Evolutionary conservation across 371 early-diverging fungal species (phyloP), one percentile per base, ranked within the genome.

Genomic region (Mortierella sp.): DNA sequence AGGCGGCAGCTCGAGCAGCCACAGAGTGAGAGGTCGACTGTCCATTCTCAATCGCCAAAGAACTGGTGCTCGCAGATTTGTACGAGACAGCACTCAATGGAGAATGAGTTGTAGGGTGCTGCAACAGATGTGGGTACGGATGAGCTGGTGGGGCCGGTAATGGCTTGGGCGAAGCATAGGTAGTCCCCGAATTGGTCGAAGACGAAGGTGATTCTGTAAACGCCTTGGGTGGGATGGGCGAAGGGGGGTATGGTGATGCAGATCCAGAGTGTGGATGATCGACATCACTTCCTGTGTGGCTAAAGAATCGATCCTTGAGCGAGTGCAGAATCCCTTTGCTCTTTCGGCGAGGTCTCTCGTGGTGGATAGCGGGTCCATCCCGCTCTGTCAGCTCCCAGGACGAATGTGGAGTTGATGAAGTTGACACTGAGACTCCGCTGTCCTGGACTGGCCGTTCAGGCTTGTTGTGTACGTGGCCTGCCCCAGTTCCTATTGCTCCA

Each of bases 91-190:
- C 73, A 19, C 77, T 83, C 46, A 80, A 28, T 8, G 84, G 80
- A 10, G 84, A 77, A 0, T 80, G 77, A 6, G 76, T 64, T 24
- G 69, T 37, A 13, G 75, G 73, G 21, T 77, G 83, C 69, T 82
- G 87, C 34, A 75, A 26, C 50, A 75, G 61, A 34, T 73, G 80
- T 19, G 77, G 78, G 67, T 73, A 83, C 11, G 75, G 80, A 37
- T 61, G 88, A 37, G 59, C 89, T 78, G 78, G 87, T 48, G 75
- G 88, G 48, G 83, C 90, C 67, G 79, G 88, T 71, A 80, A 72
- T 50, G 82, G 87, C 26, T 84, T 82, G 21, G 86, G 86, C 11
- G 84, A 40, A 11, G 74, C 81, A 74, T 78, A 85, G 4, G 86
- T 81, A 4, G 72, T 78, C 21, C 76, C 79, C 3, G 86, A 85